Conservation (phyloP, 495 filamentous ascomycete species). For the Penicillium lividum region DNA sequence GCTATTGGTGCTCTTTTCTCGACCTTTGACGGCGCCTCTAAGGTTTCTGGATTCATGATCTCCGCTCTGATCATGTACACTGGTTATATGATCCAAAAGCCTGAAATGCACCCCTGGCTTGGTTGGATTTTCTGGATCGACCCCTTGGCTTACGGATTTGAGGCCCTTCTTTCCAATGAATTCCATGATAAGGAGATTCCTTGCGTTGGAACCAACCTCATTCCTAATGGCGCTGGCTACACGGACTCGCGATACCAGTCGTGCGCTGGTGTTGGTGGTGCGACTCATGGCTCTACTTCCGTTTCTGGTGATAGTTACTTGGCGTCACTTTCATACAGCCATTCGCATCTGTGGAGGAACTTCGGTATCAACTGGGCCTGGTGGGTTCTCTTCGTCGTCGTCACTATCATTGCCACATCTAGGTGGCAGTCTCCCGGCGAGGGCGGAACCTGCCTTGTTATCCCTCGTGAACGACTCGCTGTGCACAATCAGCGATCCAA, state of each 20-base stretch:
- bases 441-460: constrained; percentile 35
- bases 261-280: constrained; percentile 56
- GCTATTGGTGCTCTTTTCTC: constrained; percentile 49
- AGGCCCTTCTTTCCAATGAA: constrained; percentile 67
- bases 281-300: constrained; percentile 41
- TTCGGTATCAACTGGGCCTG: constrained; percentile 49
- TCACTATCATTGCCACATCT: constrained; percentile 40
- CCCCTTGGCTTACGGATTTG: constrained; percentile 72
- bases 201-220: constrained; percentile 50
- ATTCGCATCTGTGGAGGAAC: constrained; percentile 48
- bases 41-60: constrained; percentile 50
- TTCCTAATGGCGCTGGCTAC: constrained; percentile 39
- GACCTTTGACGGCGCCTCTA: constrained; percentile 56
- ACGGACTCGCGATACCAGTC: constrained; percentile 37
- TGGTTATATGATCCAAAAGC: constrained; percentile 62
- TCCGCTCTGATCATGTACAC: constrained; percentile 57
- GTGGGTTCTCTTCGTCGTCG: constrained; percentile 42
- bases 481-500: constrained; percentile 14
- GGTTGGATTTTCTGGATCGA: constrained; percentile 74
- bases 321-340: constrained; percentile 49
- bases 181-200: constrained; percentile 55
- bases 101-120: constrained; percentile 74
- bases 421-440: constrained; percentile 38
- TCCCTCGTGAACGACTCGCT: constrained; percentile 41
- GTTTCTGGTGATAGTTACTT: constrained; percentile 52